Percentiles rank a stretch among this genome's conserved stretches.
phyloP scores from a whole-genome alignment of 305 asterid genomes.

The Lippia alba region DNA sequence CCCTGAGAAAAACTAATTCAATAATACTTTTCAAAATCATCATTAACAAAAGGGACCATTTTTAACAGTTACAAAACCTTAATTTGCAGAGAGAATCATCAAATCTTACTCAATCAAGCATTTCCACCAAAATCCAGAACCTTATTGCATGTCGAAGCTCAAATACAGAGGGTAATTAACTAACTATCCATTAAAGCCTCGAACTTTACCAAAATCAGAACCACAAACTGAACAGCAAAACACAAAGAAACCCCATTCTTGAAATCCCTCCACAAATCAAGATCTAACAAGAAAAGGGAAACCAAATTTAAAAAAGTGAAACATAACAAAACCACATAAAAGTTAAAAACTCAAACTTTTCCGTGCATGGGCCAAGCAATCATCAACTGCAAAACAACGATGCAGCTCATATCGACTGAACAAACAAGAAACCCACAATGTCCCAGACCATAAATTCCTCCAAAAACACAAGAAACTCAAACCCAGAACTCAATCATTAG shows the following conservation, averaged over 20 bases:
- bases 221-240: conserved; percentile 6
- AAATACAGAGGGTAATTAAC: background rate
- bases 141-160: conserved; percentile 20
- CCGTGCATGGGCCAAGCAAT: conserved; percentile 34
- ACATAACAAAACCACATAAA: background rate
- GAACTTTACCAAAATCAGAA: conserved; percentile 20
- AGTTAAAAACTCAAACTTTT: conserved; percentile 9
- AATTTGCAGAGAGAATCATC: conserved; percentile 24
- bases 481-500: conserved; percentile 40
- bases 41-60: background rate
- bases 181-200: conserved; percentile 15
- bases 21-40: background rate
- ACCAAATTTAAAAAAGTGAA: background rate
- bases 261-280: conserved; percentile 18
- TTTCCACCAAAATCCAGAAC: conserved; percentile 8
- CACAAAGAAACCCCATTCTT: background rate
- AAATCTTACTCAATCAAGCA: conserved; percentile 26
- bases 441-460: conserved; percentile 7
- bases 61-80: background rate
- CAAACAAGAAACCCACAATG: conserved; percentile 30
- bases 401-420: conserved; percentile 22
- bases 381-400: conserved; percentile 23
- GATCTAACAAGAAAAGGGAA: conserved; percentile 37
- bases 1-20: background rate
- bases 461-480: background rate